Conservation (phyloP, 306 rosid species). For the barrel medic (Medicago truncatula) region MtrunA17r5.0-ANR NC_053045.1:46140001-46140500, state of each 20-base stretch:
- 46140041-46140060: conserved; percentile 67
- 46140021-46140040: conserved; percentile 89
- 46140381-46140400: not conserved
- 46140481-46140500: not conserved
- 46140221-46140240: not conserved
- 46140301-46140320: not conserved
- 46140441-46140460: not conserved
- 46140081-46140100: conserved; percentile 74
- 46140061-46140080: conserved; percentile 76
- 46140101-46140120: conserved; percentile 75
- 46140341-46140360: not conserved
- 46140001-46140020: conserved; percentile 69
- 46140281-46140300: not conserved
- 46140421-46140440: not conserved
- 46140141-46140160: conserved; percentile 12
- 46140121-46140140: conserved; percentile 6
- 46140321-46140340: not conserved
- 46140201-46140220: not conserved
- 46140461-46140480: not conserved
- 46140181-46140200: not conserved
- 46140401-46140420: not conserved
- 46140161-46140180: not conserved
- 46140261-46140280: not conserved
- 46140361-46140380: too few species aligned
- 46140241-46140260: not conserved